phyloP scores from a whole-genome alignment of 805 yeast genomes.

The Teunomyces atbi region DNA sequence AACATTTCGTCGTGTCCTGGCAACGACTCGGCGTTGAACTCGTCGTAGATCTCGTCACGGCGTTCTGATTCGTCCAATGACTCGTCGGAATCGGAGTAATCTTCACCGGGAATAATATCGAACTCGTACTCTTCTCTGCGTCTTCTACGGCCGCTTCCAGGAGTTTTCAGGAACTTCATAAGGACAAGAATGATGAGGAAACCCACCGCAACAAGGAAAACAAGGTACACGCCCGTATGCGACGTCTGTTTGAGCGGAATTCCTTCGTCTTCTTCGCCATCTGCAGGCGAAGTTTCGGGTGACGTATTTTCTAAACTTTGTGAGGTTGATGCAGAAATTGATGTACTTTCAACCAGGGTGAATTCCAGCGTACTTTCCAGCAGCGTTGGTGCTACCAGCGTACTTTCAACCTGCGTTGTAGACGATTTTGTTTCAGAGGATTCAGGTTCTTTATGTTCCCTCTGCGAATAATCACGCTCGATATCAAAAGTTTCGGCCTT shows the following conservation, averaged over 20 bases:
- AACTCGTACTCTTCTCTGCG: constrained; percentile 73
- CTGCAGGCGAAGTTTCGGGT: constrained; percentile 2
- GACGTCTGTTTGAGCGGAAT: constrained; percentile 31
- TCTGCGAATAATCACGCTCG: constrained; percentile 45
- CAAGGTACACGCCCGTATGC: constrained; percentile 61
- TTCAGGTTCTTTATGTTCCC: constrained; percentile 24
- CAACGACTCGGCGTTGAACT: constrained; percentile 13
- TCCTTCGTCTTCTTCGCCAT: constrained; percentile 11
- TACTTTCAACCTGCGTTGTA: too few relatives aligned
- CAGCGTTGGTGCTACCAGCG: too few relatives aligned
- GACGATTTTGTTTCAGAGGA: constrained; percentile 8
- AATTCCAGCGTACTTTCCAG: background rate
- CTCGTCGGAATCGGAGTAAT: constrained; percentile 42
- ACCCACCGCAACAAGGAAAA: constrained; percentile 59
- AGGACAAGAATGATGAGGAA: constrained; percentile 47
- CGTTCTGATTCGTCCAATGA: constrained; percentile 28
- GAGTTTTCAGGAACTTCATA: constrained; percentile 43
- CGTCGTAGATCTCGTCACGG: constrained; percentile 34
- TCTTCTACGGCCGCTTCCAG: constrained; percentile 46
- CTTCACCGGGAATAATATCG: constrained; percentile 73
- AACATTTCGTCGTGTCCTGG: constrained; percentile 42
- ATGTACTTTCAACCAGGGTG: background rate
- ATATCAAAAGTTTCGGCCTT: constrained; percentile 59
- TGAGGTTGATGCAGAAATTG: background rate
- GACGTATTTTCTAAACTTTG: background rate